Evolutionary conservation across 179 eudicot genomes (phyloP).

Genomic region (Camellia oleifera): DNA sequence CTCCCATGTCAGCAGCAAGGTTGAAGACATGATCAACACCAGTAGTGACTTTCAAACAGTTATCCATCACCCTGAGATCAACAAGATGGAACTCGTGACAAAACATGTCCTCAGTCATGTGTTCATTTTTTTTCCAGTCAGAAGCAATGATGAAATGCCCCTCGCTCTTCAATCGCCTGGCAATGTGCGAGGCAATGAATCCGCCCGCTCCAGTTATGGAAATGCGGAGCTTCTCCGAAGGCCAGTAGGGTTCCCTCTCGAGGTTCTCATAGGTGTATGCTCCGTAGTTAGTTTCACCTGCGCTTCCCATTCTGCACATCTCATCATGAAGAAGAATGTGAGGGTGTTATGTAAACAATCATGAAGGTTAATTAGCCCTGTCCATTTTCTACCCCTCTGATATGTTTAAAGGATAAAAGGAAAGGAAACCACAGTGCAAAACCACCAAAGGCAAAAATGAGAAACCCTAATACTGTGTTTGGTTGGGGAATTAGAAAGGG

Average conservation of each 20-base stretch:
- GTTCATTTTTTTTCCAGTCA: slow-evolving; percentile 98
- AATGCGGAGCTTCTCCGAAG: slow-evolving; percentile 75
- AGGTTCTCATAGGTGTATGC: slow-evolving; percentile 80
- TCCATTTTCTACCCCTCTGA: neutral
- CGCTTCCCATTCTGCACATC: slow-evolving; percentile 80
- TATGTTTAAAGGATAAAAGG: neutral
- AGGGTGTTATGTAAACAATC: too few relatives aligned
- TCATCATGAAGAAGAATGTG: slow-evolving; percentile 80
- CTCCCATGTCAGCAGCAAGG: slow-evolving; percentile 99
- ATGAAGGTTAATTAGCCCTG: neutral
- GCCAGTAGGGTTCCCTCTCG: slow-evolving; percentile 93
- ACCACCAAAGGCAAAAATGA: neutral
- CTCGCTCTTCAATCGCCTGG: slow-evolving; percentile 83
- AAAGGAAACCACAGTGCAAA: neutral
- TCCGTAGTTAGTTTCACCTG: slow-evolving; percentile 53
- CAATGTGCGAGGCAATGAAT: slow-evolving; percentile 94
- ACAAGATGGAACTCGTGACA: slow-evolving; percentile 95
- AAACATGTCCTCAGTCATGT: slow-evolving; percentile 95
- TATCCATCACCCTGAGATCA: slow-evolving; percentile 96
- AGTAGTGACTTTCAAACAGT: slow-evolving; percentile 80
- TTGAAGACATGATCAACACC: slow-evolving; percentile 89
- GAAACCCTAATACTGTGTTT: neutral
- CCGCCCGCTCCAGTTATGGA: slow-evolving; percentile 96
- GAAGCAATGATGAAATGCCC: slow-evolving; percentile 95
- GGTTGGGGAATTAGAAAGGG: too few relatives aligned